Conservation (phyloP, 1,284 basidiomycete genomes). For the Phellopilus nigrolimitatus region DNA sequence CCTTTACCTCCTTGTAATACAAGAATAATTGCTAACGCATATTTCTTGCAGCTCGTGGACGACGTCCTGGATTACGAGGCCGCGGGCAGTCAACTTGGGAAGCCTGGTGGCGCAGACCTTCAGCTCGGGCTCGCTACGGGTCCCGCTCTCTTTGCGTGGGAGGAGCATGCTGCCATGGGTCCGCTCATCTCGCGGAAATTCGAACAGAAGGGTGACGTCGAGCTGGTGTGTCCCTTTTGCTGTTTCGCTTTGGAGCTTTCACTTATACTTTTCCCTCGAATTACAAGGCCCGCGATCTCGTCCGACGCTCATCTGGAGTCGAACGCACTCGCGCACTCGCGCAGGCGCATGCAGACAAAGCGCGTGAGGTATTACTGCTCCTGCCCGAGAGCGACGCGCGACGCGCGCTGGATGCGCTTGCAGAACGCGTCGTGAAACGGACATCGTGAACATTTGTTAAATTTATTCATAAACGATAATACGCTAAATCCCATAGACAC, state of each 20-base stretch:
- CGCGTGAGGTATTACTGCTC: slow-evolving; percentile 63
- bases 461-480: slow-evolving; percentile 12
- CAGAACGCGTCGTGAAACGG: slow-evolving; percentile 59
- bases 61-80: slow-evolving; percentile 88
- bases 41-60: slow-evolving; percentile 72
- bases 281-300: slow-evolving; percentile 78
- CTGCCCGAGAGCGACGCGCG: slow-evolving; percentile 83
- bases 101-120: slow-evolving; percentile 85
- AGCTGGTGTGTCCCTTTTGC: slow-evolving; percentile 50
- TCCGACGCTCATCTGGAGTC: slow-evolving; percentile 72
- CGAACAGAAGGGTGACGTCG: slow-evolving; percentile 77
- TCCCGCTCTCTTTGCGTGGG: slow-evolving; percentile 92
- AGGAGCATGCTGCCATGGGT: slow-evolving; percentile 80
- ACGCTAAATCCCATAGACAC: not conserved
- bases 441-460: slow-evolving; percentile 34
- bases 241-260: slow-evolving; percentile 12
- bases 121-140: slow-evolving; percentile 87
- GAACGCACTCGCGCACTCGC: slow-evolving; percentile 80
- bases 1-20: slow-evolving; percentile 17
- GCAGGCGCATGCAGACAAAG: slow-evolving; percentile 71
- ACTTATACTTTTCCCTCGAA: slow-evolving; percentile 12
- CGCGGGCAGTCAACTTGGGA: slow-evolving; percentile 65
- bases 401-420: slow-evolving; percentile 61
- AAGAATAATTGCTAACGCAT: slow-evolving; percentile 1
- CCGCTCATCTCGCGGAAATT: slow-evolving; percentile 87